Evolutionary conservation across 78 protist species (phyloP).

Genomic region (Chrysochromulina parva): DNA sequence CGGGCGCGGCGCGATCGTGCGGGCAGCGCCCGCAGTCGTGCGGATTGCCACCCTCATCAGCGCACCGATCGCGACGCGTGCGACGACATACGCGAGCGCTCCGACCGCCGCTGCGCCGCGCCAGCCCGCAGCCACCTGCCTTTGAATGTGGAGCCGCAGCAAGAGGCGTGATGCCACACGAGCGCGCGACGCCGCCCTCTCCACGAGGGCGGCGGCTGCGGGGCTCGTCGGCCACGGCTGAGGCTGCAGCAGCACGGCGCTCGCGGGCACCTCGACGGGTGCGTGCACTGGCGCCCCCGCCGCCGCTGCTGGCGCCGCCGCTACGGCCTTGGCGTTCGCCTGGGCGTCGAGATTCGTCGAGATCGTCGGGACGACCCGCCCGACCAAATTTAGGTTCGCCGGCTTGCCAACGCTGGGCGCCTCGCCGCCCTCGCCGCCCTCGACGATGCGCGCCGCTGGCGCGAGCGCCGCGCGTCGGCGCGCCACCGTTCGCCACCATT

Average conservation of each 20-base stretch:
- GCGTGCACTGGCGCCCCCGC: too few relatives aligned
- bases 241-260: too few relatives aligned
- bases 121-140: slow-evolving; percentile 3
- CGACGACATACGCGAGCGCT: background rate
- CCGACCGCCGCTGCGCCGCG: background rate
- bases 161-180: background rate
- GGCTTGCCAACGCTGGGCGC: too few relatives aligned
- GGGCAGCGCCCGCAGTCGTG: too few relatives aligned
- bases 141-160: background rate
- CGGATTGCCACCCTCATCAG: background rate
- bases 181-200: too few relatives aligned
- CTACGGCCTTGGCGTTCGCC: background rate
- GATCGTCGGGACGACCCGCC: too few relatives aligned
- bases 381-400: too few relatives aligned
- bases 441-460: background rate
- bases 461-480: background rate
- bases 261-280: too few relatives aligned
- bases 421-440: background rate
- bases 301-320: background rate
- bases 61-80: background rate
- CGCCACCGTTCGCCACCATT: background rate
- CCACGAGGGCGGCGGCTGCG: too few relatives aligned
- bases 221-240: too few relatives aligned
- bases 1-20: background rate
- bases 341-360: too few relatives aligned